Conservation (phyloP, 768 basidiomycete genomes). For the Chalciporus chontae region DNA sequence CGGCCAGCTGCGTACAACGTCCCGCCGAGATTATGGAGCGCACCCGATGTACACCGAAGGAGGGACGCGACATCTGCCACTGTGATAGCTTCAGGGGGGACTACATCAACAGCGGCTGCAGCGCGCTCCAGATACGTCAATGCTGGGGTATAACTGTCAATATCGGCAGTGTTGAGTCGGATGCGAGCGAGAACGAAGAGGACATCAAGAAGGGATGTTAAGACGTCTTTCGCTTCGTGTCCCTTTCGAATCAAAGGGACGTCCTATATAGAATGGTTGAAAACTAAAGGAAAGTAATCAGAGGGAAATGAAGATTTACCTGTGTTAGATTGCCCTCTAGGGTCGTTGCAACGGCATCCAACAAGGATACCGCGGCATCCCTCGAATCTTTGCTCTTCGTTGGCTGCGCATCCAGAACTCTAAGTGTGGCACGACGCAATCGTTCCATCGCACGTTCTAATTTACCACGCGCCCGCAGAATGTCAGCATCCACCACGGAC, state of each 20-base stretch:
- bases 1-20: constrained; percentile 64
- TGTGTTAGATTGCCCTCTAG: constrained; percentile 29
- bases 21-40: constrained; percentile 66
- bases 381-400: constrained; percentile 5
- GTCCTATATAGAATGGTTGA: constrained; percentile 8
- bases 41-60: constrained; percentile 66
- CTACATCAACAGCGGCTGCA: constrained; percentile 20
- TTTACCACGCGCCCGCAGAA: constrained; percentile 43
- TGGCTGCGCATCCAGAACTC: constrained; percentile 39
- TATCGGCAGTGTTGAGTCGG: constrained; percentile 37
- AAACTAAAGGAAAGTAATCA: not conserved
- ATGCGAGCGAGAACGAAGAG: constrained; percentile 52
- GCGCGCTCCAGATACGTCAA: constrained; percentile 49
- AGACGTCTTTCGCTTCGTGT: constrained; percentile 30
- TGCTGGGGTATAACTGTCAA: constrained; percentile 43
- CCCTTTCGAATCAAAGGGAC: not conserved
- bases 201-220: constrained; percentile 51
- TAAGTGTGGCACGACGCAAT: constrained; percentile 48
- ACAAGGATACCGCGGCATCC: constrained; percentile 25
- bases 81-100: constrained; percentile 4
- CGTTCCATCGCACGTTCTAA: constrained; percentile 60
- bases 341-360: constrained; percentile 35
- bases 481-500: constrained; percentile 8
- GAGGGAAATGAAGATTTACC: constrained; percentile 23
- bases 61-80: constrained; percentile 44